Base-by-base conservation (phyloP, 495 filamentous ascomycete genomes). In the Penicillium pancosmium region DNA sequence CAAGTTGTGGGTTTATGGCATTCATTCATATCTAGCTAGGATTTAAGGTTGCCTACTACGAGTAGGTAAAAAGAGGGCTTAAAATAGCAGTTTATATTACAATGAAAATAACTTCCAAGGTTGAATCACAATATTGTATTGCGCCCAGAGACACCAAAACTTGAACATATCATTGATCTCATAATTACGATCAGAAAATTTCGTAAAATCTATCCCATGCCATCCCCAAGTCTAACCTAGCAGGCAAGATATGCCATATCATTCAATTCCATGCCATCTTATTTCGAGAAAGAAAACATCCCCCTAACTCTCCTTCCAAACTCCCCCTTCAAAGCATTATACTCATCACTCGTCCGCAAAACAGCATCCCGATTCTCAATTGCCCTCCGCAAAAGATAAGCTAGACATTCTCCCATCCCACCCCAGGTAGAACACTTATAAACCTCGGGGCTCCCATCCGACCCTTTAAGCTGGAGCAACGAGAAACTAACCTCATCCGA, bases 351-450 rank as follows among this genome's bases (percentile, higher is more conserved):
- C 16, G 91, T 94, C 60, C 93, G 74, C 47, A 80, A 67, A 25
- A 92, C 87, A n/a, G 92, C 91, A 71, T 95, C 92, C 60, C 84
- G 84, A 67, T 97, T 97, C 82, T 97, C 93, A 65, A 92, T 82
- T 38, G 92, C 93, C 54, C 93, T 73, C 18, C 93, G 75, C n/a
- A 95, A 70, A 16, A 97, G 72, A 72, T 93, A 97, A 59, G 91
- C 92, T 82, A 96, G 78, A 73, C 92, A 97, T 73, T 97, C 90
- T 2, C 84, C 83, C 52, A 91, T 88, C 1, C 82, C 84, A 3
- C 93, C 93, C 92, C 92, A 97, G 13, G 91, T 89, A 33, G 90
- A 80, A 64, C 92, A 93, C 75, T 97, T 97, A 69, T 88, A 93
- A 9, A 86, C 87, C 57, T 80, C 77, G 0, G 84, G 82, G 9